These are phyloP conservation scores for Cocos nucifera DNA, from an alignment of 176 grass and related monocot species.

Conservation along the genomic window DNA sequence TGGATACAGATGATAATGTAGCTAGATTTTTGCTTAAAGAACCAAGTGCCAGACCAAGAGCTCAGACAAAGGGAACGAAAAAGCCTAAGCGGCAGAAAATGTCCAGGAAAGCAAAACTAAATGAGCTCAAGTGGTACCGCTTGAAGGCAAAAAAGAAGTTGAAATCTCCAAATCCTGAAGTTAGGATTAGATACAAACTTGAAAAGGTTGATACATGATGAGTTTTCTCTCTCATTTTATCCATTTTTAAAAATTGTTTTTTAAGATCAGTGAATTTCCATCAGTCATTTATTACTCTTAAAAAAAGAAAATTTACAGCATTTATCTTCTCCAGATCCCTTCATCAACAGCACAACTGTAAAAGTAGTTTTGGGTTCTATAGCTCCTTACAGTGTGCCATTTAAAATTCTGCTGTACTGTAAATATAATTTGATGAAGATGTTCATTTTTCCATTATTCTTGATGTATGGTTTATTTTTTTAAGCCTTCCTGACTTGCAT, in stretches of 20 bases:
- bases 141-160: conserved; percentile 80
- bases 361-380: no score
- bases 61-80: neutral
- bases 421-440: no score
- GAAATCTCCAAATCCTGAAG: conserved; percentile 72
- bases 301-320: no score
- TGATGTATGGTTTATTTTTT: no score
- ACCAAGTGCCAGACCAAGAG: neutral
- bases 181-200: conserved; percentile 76
- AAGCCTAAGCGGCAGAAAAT: conserved; percentile 40
- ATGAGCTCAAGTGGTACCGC: conserved; percentile 66
- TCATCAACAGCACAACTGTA: no score
- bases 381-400: no score
- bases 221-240: neutral
- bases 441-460: no score
- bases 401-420: no score
- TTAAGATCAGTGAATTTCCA: no score
- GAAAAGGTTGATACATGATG: conserved; percentile 17
- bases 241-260: neutral
- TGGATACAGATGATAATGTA: conserved; percentile 31
- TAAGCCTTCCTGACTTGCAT: neutral
- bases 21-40: conserved; percentile 32
- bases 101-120: conserved; percentile 67
- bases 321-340: no score
- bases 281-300: no score